Evolutionary conservation across 2,329 filamentous ascomycete species (phyloP).

Genomic region (Talaromyces sp.): DNA sequence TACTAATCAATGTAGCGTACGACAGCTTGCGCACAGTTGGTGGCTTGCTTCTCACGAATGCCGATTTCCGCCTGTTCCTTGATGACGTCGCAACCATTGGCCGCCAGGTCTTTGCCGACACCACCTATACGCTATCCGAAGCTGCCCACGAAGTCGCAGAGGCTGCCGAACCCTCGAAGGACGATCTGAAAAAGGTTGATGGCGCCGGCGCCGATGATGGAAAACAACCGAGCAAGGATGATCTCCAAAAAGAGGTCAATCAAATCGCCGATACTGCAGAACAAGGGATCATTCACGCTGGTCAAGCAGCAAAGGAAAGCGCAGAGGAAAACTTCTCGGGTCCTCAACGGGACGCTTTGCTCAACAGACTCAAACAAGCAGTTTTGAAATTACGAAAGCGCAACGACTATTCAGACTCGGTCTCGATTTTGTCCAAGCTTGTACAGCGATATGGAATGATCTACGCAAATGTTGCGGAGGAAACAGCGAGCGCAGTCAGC

Average conservation of each 20-base stretch:
- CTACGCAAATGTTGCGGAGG: constrained; percentile 70
- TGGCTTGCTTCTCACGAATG: constrained; percentile 80
- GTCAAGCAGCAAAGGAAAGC: constrained; percentile 63
- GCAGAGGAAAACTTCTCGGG: constrained; percentile 68
- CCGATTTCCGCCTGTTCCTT: constrained; percentile 82
- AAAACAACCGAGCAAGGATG: constrained; percentile 54
- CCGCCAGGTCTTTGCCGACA: constrained; percentile 81
- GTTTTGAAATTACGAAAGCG: constrained; percentile 70
- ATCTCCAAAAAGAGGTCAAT: constrained; percentile 58
- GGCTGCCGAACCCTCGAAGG: constrained; percentile 64
- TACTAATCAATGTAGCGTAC: constrained; percentile 55
- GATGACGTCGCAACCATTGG: constrained; percentile 74
- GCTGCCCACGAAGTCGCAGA: constrained; percentile 72
- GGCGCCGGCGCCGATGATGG: constrained; percentile 44
- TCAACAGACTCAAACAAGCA: constrained; percentile 71
- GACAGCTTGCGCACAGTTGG: constrained; percentile 78
- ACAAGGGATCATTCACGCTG: constrained; percentile 37
- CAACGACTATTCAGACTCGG: constrained; percentile 79
- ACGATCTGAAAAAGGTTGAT: constrained; percentile 54
- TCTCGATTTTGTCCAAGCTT: constrained; percentile 70
- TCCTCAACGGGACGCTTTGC: constrained; percentile 67
- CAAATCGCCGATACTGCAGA: constrained; percentile 48
- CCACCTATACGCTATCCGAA: constrained; percentile 72
- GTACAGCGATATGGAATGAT: constrained; percentile 72
- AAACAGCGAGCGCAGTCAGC: constrained; percentile 63